These are phyloP conservation scores for Poa pratensis DNA, from an alignment of 176 grass and related monocot genomes.

Conservation along the genomic window DNA sequence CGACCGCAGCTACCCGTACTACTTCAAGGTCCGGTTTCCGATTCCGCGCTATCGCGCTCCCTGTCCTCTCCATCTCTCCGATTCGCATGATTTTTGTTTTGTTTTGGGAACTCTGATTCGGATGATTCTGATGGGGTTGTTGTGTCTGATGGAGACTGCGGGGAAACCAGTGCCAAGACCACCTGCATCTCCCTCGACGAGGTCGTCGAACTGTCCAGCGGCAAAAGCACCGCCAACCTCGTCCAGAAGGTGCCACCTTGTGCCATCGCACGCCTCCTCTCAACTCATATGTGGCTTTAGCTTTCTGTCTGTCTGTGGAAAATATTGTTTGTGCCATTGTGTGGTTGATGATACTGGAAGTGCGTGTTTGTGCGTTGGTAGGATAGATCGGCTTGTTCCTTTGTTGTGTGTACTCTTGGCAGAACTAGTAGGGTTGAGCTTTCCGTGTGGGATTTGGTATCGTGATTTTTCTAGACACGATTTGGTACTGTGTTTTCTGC, in stretches of 20 bases:
- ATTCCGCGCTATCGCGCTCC: neutral
- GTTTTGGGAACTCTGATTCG: no score
- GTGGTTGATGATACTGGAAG: neutral
- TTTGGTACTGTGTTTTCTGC: neutral
- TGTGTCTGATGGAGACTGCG: constrained; percentile 57
- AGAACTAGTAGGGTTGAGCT: neutral
- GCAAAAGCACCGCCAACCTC: constrained; percentile 64
- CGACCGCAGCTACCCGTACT: constrained; percentile 79
- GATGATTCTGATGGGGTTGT: neutral
- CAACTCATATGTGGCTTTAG: neutral
- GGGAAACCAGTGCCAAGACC: constrained; percentile 75
- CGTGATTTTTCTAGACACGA: neutral
- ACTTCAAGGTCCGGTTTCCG: constrained; percentile 65
- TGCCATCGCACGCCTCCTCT: constrained; percentile 7
- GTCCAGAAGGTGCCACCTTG: constrained; percentile 75
- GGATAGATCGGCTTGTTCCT: neutral
- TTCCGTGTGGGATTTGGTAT: neutral
- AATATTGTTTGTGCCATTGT: neutral
- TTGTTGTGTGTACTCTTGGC: neutral
- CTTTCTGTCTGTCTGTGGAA: neutral
- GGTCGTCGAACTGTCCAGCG: constrained; percentile 58
- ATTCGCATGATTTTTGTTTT: no score
- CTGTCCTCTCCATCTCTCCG: no score
- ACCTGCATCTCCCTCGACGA: constrained; percentile 68
- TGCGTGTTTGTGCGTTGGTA: constrained; percentile 4